Conservation (phyloP, 2,329 filamentous ascomycete species). For the Pezizomycotina sp. region DNA sequence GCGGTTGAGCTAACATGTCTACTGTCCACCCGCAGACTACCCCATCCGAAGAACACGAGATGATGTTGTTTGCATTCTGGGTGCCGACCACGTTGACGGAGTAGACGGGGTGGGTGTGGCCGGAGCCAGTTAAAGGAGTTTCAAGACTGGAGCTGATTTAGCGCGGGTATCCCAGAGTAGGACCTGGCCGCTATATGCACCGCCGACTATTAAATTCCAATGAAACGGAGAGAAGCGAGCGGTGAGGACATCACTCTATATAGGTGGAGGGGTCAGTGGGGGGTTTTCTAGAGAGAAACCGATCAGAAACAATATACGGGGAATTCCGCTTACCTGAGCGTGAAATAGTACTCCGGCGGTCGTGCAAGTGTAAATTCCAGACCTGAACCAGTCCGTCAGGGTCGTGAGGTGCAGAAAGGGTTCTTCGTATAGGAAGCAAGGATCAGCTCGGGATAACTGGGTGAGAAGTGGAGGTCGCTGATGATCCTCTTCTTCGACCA, state of each 20-base stretch:
- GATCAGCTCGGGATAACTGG: conserved; percentile 83
- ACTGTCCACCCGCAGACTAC: conserved; percentile 95
- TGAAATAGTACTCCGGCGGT: conserved; percentile 91
- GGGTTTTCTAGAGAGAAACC: conserved; percentile 6
- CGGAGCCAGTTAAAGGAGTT: conserved; percentile 83
- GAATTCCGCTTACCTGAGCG: conserved; percentile 40
- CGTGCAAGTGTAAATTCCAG: conserved; percentile 91
- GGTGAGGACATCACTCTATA: conserved; percentile 66
- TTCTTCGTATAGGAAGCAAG: conserved; percentile 96
- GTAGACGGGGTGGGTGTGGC: conserved; percentile 93
- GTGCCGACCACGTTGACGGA: conserved; percentile 90
- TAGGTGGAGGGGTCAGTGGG: conserved; percentile 1
- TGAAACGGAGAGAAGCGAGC: conserved; percentile 98
- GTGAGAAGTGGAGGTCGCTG: conserved; percentile 85
- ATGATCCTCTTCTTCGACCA: conserved; percentile 98
- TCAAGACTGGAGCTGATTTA: conserved; percentile 84
- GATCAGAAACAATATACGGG: neutral
- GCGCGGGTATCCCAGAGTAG: conserved; percentile 92
- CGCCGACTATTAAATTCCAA: conserved; percentile 86
- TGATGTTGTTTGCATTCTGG: conserved; percentile 96
- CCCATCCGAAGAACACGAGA: conserved; percentile 90
- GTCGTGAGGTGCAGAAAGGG: conserved; percentile 79
- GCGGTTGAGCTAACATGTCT: conserved; percentile 92
- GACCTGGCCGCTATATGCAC: conserved; percentile 91
- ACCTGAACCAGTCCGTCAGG: conserved; percentile 86